A percentile compares a stretch with the other conserved stretches of the same genome.
Evolutionary conservation across 202 grass and related monocot genomes (phyloP).

Genomic region (Carex arenaria): DNA sequence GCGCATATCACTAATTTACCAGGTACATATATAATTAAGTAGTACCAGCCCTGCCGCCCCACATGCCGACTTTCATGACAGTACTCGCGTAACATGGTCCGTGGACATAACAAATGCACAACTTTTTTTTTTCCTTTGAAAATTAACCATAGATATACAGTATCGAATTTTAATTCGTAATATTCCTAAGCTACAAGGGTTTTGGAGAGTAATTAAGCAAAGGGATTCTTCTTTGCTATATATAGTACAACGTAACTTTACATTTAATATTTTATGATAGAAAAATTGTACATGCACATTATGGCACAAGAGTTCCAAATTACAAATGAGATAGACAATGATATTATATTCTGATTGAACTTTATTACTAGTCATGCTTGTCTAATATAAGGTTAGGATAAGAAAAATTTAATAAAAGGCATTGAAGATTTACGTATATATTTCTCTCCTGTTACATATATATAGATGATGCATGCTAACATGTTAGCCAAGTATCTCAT

Average conservation of each 20-base stretch:
- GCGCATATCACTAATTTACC: too few species aligned
- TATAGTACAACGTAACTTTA: not conserved
- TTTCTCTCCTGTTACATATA: not conserved
- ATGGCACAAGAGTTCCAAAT: not conserved
- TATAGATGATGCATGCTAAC: not conserved
- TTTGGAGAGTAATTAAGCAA: not conserved
- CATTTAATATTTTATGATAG: not conserved
- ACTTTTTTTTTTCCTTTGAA: not conserved
- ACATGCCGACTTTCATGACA: not conserved
- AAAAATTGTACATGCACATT: not conserved
- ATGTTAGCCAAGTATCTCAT: slow-evolving; percentile 51
- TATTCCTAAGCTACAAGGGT: not conserved
- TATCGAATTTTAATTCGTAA: not conserved
- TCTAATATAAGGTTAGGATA: slow-evolving; percentile 22
- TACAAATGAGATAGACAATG: not conserved
- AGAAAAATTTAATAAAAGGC: slow-evolving; percentile 32
- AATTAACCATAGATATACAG: too few species aligned
- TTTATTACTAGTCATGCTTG: slow-evolving; percentile 19
- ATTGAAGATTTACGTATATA: slow-evolving; percentile 19
- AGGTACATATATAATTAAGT: too few species aligned
- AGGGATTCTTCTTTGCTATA: not conserved
- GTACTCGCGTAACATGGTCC: not conserved
- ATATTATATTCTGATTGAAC: slow-evolving; percentile 4
- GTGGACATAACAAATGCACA: not conserved
- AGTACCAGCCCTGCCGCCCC: not conserved